Evolutionary conservation across 441 rosid genomes (phyloP), one percentile per base, ranked within the genome.

Genomic region (Erodium trifolium): DNA sequence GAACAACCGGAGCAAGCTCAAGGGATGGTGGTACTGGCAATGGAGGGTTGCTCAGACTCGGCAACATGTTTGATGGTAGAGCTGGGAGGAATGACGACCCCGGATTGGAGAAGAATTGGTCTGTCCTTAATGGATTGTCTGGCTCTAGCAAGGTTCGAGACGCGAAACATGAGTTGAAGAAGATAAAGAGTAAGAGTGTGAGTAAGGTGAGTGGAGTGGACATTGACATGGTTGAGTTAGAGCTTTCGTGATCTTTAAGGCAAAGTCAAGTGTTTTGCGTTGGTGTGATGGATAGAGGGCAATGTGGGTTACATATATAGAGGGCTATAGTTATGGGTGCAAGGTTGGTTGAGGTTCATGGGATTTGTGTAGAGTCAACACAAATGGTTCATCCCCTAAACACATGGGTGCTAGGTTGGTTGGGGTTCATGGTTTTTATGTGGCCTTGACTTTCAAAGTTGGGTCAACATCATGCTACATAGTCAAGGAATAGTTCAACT

Each of bases 371-470:
- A 47, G 55, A 47, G 5, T n/a, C 14, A 12, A n/a, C 55, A 47
- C 55, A 47, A 47, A 47, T 47, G 55, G 55, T 47, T 47, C 55
- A 47, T 47, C 16, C 16, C 55, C 55, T 14, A 14, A 53, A n/a
- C n/a, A n/a, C 14, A 53, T 62, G 16, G 65, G 65, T 62, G 35
- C 65, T 23, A 17, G 65, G 35, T 62, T 62, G 65, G 65, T 62
- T 62, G 65, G 35, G 65, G 31, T 12, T 62, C 34, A 62, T 23
- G 65, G 43, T 5, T 37, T 37, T 37, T 37, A 5, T 37, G 9
- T 37, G 43, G 9, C 43, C 7, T 37, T 37, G 43, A 37, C 43
- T 37, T 37, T 37, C 5, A 3, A 4, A 34, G 7, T 4, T 37
- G 43, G 43, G 43, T 37, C 43, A 37, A 37, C 43, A 8, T 37